These are phyloP conservation scores for Scheffersomyces quercinus DNA, from an alignment of 1,139 yeast genomes.

Conservation along the genomic window DNA sequence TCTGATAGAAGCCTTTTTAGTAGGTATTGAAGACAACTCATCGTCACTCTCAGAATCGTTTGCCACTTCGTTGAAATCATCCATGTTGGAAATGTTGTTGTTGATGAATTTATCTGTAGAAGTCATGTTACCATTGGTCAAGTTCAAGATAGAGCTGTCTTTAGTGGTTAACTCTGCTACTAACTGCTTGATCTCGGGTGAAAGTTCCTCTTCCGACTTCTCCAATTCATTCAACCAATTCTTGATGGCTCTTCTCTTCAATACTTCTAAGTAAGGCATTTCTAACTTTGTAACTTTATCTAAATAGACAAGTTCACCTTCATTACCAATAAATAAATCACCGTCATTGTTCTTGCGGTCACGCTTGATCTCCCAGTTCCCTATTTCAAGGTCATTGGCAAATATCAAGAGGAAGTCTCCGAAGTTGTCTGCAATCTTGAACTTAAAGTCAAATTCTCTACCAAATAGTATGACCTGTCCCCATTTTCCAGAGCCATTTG, in stretches of 20 bases:
- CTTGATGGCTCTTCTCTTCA: constrained; percentile 37
- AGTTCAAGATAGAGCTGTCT: constrained; percentile 12
- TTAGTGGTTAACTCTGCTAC: constrained; percentile 24
- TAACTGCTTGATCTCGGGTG: constrained; percentile 19
- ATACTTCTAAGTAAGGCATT: constrained; percentile 65
- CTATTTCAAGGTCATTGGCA: constrained; percentile 81
- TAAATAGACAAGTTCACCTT: constrained; percentile 70
- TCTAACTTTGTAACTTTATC: constrained; percentile 50
- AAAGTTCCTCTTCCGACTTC: constrained; percentile 13
- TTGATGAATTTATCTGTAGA: constrained; percentile 32
- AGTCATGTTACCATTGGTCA: constrained; percentile 10
- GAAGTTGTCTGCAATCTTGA: constrained; percentile 76
- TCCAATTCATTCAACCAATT: constrained; percentile 35
- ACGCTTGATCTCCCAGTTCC: constrained; percentile 67
- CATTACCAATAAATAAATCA: constrained; percentile 59
- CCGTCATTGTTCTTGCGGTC: constrained; percentile 46
- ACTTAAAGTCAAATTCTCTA: constrained; percentile 84
- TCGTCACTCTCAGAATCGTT: constrained; percentile 3
- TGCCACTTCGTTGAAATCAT: constrained; percentile 11
- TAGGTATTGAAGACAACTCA: constrained; percentile 1
- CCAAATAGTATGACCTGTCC: constrained; percentile 92
- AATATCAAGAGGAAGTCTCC: constrained; percentile 78
- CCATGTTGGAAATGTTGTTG: constrained; percentile 23
- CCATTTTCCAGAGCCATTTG: constrained; percentile 54
- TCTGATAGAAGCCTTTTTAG: constrained; percentile 1